Evolutionary conservation across 2,329 filamentous ascomycete species (phyloP).

Genomic region (Rhinocladiella similis): DNA sequence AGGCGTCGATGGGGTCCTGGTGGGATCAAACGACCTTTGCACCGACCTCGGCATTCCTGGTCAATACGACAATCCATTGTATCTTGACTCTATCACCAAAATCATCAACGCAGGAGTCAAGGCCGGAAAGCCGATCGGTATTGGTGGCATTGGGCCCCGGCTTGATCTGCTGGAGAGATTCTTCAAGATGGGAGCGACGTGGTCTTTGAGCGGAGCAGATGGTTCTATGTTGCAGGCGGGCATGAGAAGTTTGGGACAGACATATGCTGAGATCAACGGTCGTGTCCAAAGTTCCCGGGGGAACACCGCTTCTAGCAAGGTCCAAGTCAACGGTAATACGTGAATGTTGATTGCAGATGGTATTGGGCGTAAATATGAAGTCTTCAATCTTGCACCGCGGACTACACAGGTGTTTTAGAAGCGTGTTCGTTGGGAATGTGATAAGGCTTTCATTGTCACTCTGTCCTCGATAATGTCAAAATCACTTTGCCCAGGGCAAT

Average conservation of each 20-base stretch:
- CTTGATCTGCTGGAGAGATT: constrained; percentile 46
- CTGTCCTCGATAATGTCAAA: too few species aligned
- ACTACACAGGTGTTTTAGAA: too few species aligned
- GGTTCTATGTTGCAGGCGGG: constrained; percentile 39
- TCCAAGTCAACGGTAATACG: too few species aligned
- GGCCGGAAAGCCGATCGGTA: constrained; percentile 42
- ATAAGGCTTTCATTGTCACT: too few species aligned
- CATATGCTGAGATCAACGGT: constrained; percentile 31
- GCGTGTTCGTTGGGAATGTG: too few species aligned
- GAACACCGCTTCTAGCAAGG: too few species aligned
- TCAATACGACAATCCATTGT: constrained; percentile 39
- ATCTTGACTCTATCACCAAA: constrained; percentile 35
- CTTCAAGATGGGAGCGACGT: constrained; percentile 40
- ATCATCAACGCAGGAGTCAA: constrained; percentile 41
- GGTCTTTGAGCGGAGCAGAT: constrained; percentile 41
- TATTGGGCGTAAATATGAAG: too few species aligned
- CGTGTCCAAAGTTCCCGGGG: not conserved
- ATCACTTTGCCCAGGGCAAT: too few species aligned
- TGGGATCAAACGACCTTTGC: constrained; percentile 48
- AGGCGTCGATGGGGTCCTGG: constrained; percentile 45
- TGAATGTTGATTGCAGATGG: too few species aligned
- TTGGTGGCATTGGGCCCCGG: constrained; percentile 43
- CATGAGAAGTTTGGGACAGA: constrained; percentile 37
- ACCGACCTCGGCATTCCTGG: constrained; percentile 47
- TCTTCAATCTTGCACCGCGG: too few species aligned